Evolutionary conservation across 2,329 filamentous ascomycete genomes (phyloP).

Genomic region (Cladosporium sp.): DNA sequence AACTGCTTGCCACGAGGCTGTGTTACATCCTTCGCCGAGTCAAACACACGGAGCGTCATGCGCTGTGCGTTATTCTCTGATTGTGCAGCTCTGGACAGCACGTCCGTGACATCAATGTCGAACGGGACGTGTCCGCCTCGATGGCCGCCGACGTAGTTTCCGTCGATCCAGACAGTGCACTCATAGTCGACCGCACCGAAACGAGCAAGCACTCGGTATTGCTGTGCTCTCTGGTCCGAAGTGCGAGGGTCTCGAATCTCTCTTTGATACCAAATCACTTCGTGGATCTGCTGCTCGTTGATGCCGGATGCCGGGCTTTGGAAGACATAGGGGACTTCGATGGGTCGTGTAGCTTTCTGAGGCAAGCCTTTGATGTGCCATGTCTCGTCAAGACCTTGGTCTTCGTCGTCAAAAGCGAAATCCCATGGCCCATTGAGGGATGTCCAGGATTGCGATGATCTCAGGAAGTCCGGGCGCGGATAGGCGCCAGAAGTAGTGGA

Average conservation of each 20-base stretch:
- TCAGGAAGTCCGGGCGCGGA: slow-evolving; percentile 65
- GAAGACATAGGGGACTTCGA: slow-evolving; percentile 66
- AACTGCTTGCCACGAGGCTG: slow-evolving; percentile 70
- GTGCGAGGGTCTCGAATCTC: slow-evolving; percentile 30
- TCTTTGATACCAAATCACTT: slow-evolving; percentile 67
- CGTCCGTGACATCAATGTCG: slow-evolving; percentile 58
- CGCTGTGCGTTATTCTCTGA: slow-evolving; percentile 29
- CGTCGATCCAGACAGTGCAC: slow-evolving; percentile 58
- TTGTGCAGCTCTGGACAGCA: slow-evolving; percentile 25
- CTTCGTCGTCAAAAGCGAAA: slow-evolving; percentile 65
- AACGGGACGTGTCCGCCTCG: slow-evolving; percentile 61
- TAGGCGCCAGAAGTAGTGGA: slow-evolving; percentile 42
- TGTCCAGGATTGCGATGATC: slow-evolving; percentile 55
- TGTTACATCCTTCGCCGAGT: slow-evolving; percentile 64
- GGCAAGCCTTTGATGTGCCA: slow-evolving; percentile 59
- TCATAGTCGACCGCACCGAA: slow-evolving; percentile 66
- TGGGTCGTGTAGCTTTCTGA: slow-evolving; percentile 51
- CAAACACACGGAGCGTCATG: slow-evolving; percentile 60
- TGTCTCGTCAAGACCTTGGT: slow-evolving; percentile 53
- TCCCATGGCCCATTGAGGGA: slow-evolving; percentile 65
- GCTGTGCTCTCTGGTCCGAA: slow-evolving; percentile 25
- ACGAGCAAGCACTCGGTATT: slow-evolving; percentile 52
- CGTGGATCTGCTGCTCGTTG: slow-evolving; percentile 61
- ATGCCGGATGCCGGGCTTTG: slow-evolving; percentile 65
- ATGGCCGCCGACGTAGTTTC: slow-evolving; percentile 55